A percentile compares a stretch with the other conserved stretches of the same genome.
Conservation (phyloP, 73 alveolate genomes). For the Blepharisma stoltei region DNA sequence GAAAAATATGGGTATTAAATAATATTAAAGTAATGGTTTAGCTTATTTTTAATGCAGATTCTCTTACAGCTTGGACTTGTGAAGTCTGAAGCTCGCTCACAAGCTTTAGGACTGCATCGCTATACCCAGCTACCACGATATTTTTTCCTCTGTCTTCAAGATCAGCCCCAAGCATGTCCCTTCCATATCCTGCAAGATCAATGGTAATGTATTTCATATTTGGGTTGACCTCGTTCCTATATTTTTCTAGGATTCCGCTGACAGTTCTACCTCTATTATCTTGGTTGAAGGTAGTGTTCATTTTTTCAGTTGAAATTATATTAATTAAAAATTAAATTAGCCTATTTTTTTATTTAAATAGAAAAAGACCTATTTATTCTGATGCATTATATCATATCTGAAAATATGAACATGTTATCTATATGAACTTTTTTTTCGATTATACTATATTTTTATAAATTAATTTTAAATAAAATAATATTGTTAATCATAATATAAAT, state of each 20-base stretch:
- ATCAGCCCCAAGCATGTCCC: constrained; percentile 1
- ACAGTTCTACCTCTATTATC: background rate
- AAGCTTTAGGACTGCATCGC: background rate
- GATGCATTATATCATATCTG: constrained; percentile 16
- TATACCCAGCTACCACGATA: background rate
- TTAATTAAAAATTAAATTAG: no score
- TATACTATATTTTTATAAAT: no score
- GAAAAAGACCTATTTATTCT: no score
- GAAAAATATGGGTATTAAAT: constrained; percentile 42
- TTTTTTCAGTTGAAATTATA: background rate
- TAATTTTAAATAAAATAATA: no score
- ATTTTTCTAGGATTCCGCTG: background rate
- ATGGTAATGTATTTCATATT: background rate
- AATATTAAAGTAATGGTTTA: background rate
- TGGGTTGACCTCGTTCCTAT: constrained; percentile 15
- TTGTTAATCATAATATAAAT: no score
- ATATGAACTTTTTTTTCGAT: background rate
- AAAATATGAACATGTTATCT: background rate
- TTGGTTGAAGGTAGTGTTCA: background rate
- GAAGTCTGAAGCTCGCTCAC: background rate
- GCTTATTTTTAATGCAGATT: background rate
- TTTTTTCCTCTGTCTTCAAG: background rate
- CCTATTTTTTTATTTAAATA: no score
- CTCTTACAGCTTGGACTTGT: constrained; percentile 14
- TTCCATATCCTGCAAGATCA: constrained; percentile 2